phyloP scores from a whole-genome alignment of 1,284 basidiomycete species.

The Fomitiporia mediterranea region DNA sequence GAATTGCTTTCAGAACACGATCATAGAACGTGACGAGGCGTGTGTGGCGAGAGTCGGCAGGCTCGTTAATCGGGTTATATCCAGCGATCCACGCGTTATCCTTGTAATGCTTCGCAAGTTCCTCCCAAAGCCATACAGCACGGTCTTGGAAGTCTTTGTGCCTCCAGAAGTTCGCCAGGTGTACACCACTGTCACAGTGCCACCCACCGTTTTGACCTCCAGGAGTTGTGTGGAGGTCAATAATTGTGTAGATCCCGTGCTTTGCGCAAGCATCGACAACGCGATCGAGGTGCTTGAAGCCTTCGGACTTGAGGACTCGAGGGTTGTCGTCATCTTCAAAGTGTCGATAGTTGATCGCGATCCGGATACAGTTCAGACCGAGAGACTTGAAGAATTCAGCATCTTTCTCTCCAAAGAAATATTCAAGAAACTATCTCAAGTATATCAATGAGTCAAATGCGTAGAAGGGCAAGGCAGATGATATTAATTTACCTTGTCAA shows the following conservation, averaged over 20 bases:
- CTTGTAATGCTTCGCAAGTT: conserved; percentile 62
- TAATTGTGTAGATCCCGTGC: conserved; percentile 54
- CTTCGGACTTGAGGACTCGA: conserved; percentile 50
- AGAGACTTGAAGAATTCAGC: conserved; percentile 65
- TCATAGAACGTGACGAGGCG: conserved; percentile 60
- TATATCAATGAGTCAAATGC: neutral
- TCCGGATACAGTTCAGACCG: conserved; percentile 67
- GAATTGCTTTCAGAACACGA: conserved; percentile 57
- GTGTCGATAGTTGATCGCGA: conserved; percentile 63
- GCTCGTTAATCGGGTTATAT: conserved; percentile 77
- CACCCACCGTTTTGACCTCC: conserved; percentile 57
- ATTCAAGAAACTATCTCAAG: conserved; percentile 54
- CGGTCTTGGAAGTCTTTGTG: conserved; percentile 78
- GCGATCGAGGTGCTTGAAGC: conserved; percentile 61
- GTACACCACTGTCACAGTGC: conserved; percentile 49
- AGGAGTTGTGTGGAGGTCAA: conserved; percentile 53
- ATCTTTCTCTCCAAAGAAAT: conserved; percentile 71
- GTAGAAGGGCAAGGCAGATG: neutral
- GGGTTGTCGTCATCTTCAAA: conserved; percentile 71
- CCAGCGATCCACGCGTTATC: conserved; percentile 65
- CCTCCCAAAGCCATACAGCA: conserved; percentile 62
- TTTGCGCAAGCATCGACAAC: conserved; percentile 56
- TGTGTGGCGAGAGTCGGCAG: conserved; percentile 53
- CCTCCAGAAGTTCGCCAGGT: conserved; percentile 61
- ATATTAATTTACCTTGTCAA: conserved; percentile 52